Base-by-base conservation (phyloP, 1,284 basidiomycete species). In the Leccinum pachyderme region DNA sequence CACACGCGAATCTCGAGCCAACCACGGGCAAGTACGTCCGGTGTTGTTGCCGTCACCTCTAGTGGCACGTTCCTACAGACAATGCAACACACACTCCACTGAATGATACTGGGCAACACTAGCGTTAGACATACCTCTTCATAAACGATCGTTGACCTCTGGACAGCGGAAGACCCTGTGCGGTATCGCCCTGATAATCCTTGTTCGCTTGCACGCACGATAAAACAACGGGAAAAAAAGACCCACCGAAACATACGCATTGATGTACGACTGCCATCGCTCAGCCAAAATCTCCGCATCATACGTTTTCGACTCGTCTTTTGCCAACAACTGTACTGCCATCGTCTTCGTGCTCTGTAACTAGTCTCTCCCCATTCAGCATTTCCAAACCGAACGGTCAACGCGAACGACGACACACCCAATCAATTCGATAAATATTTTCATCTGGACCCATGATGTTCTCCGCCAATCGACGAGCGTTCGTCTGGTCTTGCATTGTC, bases 401-500 rank as follows among this genome's bases (percentile, higher is more conserved):
- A 12, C 2, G 11, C 25, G 25, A 27, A 27, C 11, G 25, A 48
- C 15, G 7, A 75, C 84, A 53, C 66, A 94, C 92, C 89, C 93
- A 97, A 73, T 95, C 94, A 47, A 98, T 83, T 22, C 93, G 82
- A 78, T 92, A 98, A 15, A 98, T 75, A 68, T 92, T 94, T 71
- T 98, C 96, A 54, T 98, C 95, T 1, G 87, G 81, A 2, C 91
- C 92, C 44, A 96, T 73, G 7, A 93, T 81, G 49, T 83, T 87
- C 69, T 98, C 95, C 0, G 89, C 91, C 52, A 85, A 85, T 68
- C 89, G 84, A 46, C 95, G 81, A 61, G 87, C 87, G 49, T 90
- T 93, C 59, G 92, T 91, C 66, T 93, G 87, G 63, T 95, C 93
- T 59, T 94, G 86, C 2, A 86, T 87, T 0, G 88, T 89, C 5